Evolutionary conservation across 2,329 filamentous ascomycete species (phyloP), one percentile per base, ranked within the genome.

Genomic region (Grosmannia penicillata): DNA sequence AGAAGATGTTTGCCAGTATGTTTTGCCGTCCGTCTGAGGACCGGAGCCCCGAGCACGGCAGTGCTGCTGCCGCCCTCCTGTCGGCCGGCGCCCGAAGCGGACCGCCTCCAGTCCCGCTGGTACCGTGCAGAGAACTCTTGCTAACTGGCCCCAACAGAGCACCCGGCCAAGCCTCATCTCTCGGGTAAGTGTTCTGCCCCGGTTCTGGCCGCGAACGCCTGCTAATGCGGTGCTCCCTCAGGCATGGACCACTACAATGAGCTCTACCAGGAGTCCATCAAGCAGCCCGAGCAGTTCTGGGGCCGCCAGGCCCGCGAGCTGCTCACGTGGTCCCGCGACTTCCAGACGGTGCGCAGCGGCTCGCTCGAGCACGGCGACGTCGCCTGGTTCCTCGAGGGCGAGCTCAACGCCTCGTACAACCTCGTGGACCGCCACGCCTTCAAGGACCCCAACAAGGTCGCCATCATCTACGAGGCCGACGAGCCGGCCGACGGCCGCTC

Each of bases 401-500:
- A 79, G 52, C 69, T 98, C 54, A 98, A 98, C 54, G 91, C 91
- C 46, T 91, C 83, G 22, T 96, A 86, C 75, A 98, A 98, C 68
- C 93, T 86, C 55, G 79, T 98, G 47, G 91, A 98, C 56, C 83
- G 91, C 45, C 89, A 96, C 60, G 91, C 91, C n/a, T 74, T 93
- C 62, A 86, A 87, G 63, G 78, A 94, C 62, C 91, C 91, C 34
- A 66, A 96, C 64, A 85, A 81, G 63, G 77, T 91, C 34, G 91
- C 91, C 57, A 93, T 98, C 63, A 94, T 96, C 65, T 98, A 96
- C 67, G 91, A 98, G 67, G 89, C 87, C 44, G 91, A 98, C 53
- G 91, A 98, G 62, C 75, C 80, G 30, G 70, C 63, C 38, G 82
- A 93, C 56, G 87, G 91, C 54, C 85, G 89, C 49, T 87, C 72